These are phyloP conservation scores for Thuidium tamariscinum DNA, from an alignment of 225 moss, liverwort and hornwort genomes.

Conservation along the genomic window DNA sequence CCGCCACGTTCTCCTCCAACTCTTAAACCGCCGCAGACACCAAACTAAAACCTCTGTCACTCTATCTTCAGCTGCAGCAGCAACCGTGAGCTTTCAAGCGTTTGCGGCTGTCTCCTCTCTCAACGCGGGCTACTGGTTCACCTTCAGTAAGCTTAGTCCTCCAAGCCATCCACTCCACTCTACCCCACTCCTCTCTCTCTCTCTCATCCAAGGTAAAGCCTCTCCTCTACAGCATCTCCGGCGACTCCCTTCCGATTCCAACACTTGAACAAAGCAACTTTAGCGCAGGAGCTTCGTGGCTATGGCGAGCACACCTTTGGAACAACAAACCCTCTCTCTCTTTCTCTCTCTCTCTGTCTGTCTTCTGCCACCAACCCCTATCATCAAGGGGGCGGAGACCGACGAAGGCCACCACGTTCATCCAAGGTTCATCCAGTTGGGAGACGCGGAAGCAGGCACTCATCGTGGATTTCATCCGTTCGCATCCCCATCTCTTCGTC, in stretches of 20 bases:
- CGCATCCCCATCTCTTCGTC: conserved; percentile 2
- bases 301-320: neutral
- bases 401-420: neutral
- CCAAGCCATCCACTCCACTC: conserved; percentile 12
- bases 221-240: neutral
- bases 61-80: neutral
- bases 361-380: conserved; percentile 6
- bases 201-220: neutral
- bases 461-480: conserved; percentile 14
- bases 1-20: neutral
- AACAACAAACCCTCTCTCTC: conserved; percentile 8
- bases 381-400: neutral
- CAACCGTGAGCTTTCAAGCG: neutral
- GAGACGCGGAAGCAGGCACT: neutral
- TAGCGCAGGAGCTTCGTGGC: conserved; percentile 7
- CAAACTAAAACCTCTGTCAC: neutral
- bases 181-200: too few relatives aligned
- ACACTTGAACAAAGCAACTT: neutral
- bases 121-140: neutral
- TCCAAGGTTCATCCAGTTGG: neutral
- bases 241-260: neutral
- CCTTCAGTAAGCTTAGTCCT: neutral
- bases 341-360: neutral
- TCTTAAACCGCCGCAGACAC: neutral
- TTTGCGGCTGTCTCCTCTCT: conserved; percentile 2